Base-by-base conservation (phyloP, 2,329 filamentous ascomycete species). In the Lachnellula willkommii region DNA sequence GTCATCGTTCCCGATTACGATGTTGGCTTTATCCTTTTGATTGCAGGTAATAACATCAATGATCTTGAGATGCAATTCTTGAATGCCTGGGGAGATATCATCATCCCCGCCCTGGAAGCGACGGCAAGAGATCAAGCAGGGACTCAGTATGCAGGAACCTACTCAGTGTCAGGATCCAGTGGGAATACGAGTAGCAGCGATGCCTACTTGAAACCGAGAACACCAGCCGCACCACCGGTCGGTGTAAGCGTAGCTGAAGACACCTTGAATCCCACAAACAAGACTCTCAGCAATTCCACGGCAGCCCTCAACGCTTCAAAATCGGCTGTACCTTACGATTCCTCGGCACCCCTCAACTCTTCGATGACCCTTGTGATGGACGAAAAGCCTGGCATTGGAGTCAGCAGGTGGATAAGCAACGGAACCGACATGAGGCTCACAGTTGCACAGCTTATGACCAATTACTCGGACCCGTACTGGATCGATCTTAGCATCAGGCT, bases 381-480 rank as follows among this genome's bases (percentile, higher is more conserved):
- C 20, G 32, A 39, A 14, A 35, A 37, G 28, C 52, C 52, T 3
- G 58, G 58, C 6, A 39, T 60, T 1, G 36, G 47, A 14, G 36
- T 60, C 6, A 52, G 37, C 3, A 53, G 49, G 7, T 60, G 58
- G 58, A 55, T 57, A 22, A 52, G 42, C n/a, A 60, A 60, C 35
- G 55, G 55, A 15, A 56, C 57, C 5, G 57, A 59, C 28, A 57
- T 57, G 55, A 22, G 39, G 6, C 35, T 47, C n/a, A 28, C 39
- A 6, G 39, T 35, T 5, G 35, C 35, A 7, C 3, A 17, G 4
- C 35, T 57, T 4, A 32, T 40, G 8, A 47, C 39, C 9, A 47
- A 20, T 20, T 47, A 47, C 9, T 15, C 42, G 3, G 20, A 45
- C 22, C 42, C 42, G 2, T 28, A 47, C 15, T 47, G 50, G 43